A percentile compares a stretch with the other conserved stretches of the same genome.
phyloP scores from a whole-genome alignment of 495 filamentous ascomycete species.

The Penicillium daleae region DNA sequence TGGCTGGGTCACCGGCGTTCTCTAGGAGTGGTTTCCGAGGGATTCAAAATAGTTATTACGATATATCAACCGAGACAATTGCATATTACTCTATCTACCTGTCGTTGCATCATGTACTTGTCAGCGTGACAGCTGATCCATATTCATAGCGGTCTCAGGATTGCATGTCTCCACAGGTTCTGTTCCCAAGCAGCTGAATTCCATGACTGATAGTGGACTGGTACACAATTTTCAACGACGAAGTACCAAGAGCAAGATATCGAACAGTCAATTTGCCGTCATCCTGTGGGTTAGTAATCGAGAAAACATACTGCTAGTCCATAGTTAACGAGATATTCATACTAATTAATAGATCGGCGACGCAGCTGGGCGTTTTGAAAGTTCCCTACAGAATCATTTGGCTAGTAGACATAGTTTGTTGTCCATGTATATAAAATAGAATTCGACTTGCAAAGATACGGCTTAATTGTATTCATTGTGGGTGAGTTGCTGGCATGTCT shows the following conservation, averaged over 20 bases:
- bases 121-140: background rate
- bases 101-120: too few species aligned
- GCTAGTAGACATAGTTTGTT: too few species aligned
- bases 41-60: constrained; percentile 7
- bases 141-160: background rate
- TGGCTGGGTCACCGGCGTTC: constrained; percentile 23
- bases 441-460: too few species aligned
- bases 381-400: background rate
- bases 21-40: constrained; percentile 18
- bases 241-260: background rate
- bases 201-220: background rate
- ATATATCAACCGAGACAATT: constrained; percentile 8
- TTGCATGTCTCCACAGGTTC: background rate
- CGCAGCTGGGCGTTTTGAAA: background rate
- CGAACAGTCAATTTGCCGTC: background rate
- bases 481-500: too few species aligned
- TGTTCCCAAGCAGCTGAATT: background rate
- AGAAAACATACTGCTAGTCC: too few species aligned
- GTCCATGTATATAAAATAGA: too few species aligned
- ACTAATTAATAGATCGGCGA: too few species aligned
- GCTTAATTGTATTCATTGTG: too few species aligned
- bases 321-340: too few species aligned
- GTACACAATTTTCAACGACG: background rate
- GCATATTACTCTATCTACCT: background rate
- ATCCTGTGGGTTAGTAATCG: too few species aligned